Conservation (phyloP, 192 early-diverging fungal genomes). For the Podila verticillata region DNA sequence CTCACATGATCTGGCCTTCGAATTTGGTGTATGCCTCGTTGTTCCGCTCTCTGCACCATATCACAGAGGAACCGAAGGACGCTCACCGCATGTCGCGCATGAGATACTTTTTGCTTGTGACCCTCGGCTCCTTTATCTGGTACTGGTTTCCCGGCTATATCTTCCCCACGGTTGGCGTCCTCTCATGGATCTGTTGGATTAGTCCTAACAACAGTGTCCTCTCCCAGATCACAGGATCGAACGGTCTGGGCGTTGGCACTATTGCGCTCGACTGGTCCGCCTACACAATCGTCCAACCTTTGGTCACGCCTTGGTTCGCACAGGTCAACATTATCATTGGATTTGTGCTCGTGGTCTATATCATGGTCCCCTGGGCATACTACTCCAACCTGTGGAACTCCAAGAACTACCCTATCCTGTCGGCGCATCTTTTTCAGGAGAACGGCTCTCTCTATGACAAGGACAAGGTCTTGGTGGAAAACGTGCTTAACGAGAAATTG, state of each 20-base stretch:
- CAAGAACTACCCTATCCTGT: slow-evolving; percentile 44
- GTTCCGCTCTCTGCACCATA: slow-evolving; percentile 74
- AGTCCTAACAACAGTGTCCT: slow-evolving; percentile 39
- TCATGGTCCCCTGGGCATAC: slow-evolving; percentile 58
- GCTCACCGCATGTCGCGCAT: slow-evolving; percentile 48
- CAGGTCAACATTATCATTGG: slow-evolving; percentile 55
- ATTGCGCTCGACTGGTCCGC: slow-evolving; percentile 68
- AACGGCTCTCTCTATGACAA: no score
- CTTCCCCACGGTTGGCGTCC: slow-evolving; percentile 50
- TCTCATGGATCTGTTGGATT: slow-evolving; percentile 61
- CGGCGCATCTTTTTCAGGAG: no score
- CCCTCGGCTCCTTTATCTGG: slow-evolving; percentile 57
- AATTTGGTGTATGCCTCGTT: slow-evolving; percentile 76
- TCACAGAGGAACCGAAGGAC: slow-evolving; percentile 6
- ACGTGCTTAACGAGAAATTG: slow-evolving; percentile 22
- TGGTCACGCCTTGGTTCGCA: slow-evolving; percentile 51
- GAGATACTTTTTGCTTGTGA: slow-evolving; percentile 63
- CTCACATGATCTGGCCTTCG: slow-evolving; percentile 85
- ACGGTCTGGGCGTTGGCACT: slow-evolving; percentile 59
- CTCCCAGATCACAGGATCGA: slow-evolving; percentile 49
- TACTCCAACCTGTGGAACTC: slow-evolving; percentile 56
- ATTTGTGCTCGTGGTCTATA: slow-evolving; percentile 57
- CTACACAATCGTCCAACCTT: slow-evolving; percentile 18
- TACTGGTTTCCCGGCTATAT: slow-evolving; percentile 64
- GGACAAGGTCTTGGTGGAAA: no score